Conservation (phyloP, 1,284 basidiomycete species). For the Pseudozyma thailandica region DNA sequence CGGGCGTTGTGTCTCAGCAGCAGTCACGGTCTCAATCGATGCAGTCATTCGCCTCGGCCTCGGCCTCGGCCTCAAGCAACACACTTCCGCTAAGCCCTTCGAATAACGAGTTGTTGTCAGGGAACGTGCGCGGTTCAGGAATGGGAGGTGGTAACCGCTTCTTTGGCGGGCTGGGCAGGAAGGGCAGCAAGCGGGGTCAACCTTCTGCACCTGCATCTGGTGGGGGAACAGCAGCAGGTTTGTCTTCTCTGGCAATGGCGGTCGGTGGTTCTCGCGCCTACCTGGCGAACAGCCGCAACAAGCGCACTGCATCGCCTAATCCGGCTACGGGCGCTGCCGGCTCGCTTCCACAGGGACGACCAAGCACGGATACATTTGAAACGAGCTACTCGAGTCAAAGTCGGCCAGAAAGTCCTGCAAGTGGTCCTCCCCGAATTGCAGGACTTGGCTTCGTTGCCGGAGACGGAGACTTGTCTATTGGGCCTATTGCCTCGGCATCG, state of each 20-base stretch:
- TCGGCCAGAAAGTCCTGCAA: slow-evolving; percentile 29
- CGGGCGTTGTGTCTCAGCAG: slow-evolving; percentile 33
- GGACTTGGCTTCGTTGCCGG: slow-evolving; percentile 11
- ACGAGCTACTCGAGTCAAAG: slow-evolving; percentile 28
- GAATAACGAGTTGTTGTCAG: slow-evolving; percentile 10
- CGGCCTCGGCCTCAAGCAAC: slow-evolving; percentile 6
- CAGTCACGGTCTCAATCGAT: slow-evolving; percentile 29
- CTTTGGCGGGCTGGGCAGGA: slow-evolving; percentile 45
- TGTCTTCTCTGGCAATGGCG: slow-evolving; percentile 17
- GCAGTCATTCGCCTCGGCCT: slow-evolving; percentile 22
- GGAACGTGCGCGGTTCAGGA: slow-evolving; percentile 9
- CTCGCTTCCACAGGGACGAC: slow-evolving; percentile 8
- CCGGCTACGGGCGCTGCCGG: slow-evolving; percentile 1
- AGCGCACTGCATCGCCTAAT: slow-evolving; percentile 12
- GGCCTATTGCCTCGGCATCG: slow-evolving; percentile 2
- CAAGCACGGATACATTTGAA: slow-evolving; percentile 31
- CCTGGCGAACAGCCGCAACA: slow-evolving; percentile 24
- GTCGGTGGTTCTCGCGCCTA: slow-evolving; percentile 33
- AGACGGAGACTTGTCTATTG: slow-evolving; percentile 1
- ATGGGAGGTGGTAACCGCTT: slow-evolving; percentile 29
- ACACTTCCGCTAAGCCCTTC: background rate
- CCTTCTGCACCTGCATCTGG: slow-evolving; percentile 8
- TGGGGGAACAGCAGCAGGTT: background rate
- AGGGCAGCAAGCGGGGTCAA: slow-evolving; percentile 31
- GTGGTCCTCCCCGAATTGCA: slow-evolving; percentile 7